Evolutionary conservation across 176 grass and related monocot species (phyloP), one percentile per base, ranked within the genome.

Genomic region (Tillandsia leiboldiana): DNA sequence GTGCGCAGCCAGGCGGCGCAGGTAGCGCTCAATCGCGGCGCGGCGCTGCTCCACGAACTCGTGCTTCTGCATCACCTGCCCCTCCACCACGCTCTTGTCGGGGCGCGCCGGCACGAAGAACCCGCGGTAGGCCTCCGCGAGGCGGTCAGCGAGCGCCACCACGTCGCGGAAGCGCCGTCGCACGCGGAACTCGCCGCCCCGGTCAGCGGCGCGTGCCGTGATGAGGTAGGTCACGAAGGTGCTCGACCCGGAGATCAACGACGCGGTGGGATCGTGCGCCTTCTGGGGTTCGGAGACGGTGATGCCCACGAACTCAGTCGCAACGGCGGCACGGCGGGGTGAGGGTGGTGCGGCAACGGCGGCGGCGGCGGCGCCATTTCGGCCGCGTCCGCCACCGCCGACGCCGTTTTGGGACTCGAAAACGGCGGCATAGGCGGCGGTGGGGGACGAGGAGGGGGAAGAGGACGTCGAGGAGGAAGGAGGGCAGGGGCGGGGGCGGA

Each of bases 61-160:
- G n/a, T 90, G 88, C 57, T 78, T 79, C 64, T 96, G 86, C 93
- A 96, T 96, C 66, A 92, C 88, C 68, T 96, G 92, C 2, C 81
- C 86, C 68, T 96, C 88, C 13, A 96, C 76, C 66, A 96, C 64
- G 79, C 84, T 95, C 72, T 90, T 95, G 65, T 95, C 84, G 63
- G 87, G 87, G 3, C 87, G 66, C 8, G 78, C 81, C 27, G 84
- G 91, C 42, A 95, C 81, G 70, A 95, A 90, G 82, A 87, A 71
- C 17, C 87, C 91, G 26, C 81, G 86, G 75, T 90, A 78, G 53
- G 84, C 67, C 72, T 64, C 81, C 50, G 78, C 66, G 47, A 95
- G 70, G 66, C 80, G 81, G 53, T 95, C 84, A 13, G 87, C 91
- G 1, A 95, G 87, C n/a, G 76, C 62, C 59, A 96, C 91, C 9